Evolutionary conservation across 2,329 filamentous ascomycete species (phyloP), one percentile per base, ranked within the genome.

Genomic region (Periconia sp.): DNA sequence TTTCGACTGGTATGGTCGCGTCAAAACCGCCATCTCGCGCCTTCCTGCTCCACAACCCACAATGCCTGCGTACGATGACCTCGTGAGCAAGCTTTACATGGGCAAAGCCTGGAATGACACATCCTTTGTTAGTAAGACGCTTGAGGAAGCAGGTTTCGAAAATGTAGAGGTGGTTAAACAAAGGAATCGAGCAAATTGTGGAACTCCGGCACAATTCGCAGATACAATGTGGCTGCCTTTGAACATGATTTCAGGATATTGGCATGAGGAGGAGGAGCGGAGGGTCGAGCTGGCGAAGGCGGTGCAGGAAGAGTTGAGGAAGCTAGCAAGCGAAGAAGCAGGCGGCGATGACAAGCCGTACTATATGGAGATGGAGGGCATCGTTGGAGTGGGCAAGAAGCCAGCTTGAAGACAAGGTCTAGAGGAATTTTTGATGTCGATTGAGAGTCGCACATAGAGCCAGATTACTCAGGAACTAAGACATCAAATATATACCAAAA

Each of bases 301-400:
- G 21, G 29, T 57, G n/a, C 36, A 22, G 23, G 36, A 24, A 25
- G 40, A 40, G 18, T 44, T 61, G 42, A 42, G 34, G 32, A 37
- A 30, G 30, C 31, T 52, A 12, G 25, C 42, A 17, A 30, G 33
- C 18, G 46, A 52, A 45, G 19, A 39, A 9, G 52, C 30, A 8
- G 46, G 43, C 10, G 52, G 52, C 6, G 48, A 54, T 22, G 51
- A 47, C 1, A 37, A 45, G 26, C n/a, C 12, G 26, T 13, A 52
- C 16, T 41, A 39, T 4, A 38, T 56, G 55, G 31, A 34, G 3
- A 52, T 54, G 19, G 48, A 57, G 43, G 55, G 40, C 1, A 35
- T 50, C 26, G 47, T 53, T 22, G 52, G 44, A 13, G 47, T 43
- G 36, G 56, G 55, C 3, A 46, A 48, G 40, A 60, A 57, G 41